Conservation (phyloP, 2,329 filamentous ascomycete species). For the Pseudogymnoascus sp. region DNA sequence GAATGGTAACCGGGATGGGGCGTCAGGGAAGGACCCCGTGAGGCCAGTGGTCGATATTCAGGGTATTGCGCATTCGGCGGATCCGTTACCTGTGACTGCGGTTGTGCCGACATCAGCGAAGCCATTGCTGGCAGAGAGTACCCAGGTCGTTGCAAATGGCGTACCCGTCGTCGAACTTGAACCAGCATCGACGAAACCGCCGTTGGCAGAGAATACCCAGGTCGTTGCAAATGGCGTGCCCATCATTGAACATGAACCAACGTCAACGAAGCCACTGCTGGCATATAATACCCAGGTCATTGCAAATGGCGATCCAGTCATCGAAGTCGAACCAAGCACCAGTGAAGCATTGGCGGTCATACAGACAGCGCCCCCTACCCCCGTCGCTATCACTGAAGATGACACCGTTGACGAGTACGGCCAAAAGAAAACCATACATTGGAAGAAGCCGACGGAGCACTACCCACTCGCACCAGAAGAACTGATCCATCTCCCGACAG, state of each 20-base stretch:
- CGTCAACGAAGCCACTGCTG: background rate
- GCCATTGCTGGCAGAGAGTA: background rate
- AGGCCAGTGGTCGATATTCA: background rate
- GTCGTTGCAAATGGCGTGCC: background rate
- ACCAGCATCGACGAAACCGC: background rate
- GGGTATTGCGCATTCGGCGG: background rate
- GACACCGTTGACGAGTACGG: slow-evolving; percentile 9
- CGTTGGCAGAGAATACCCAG: background rate
- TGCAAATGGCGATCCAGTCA: background rate
- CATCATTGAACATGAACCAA: background rate
- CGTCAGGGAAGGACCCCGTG: background rate
- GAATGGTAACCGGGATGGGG: background rate
- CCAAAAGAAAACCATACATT: slow-evolving; percentile 45
- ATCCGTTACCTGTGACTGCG: background rate
- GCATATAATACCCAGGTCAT: background rate
- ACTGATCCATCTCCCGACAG: slow-evolving; percentile 69
- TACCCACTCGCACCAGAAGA: slow-evolving; percentile 63
- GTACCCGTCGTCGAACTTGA: background rate
- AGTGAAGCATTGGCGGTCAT: background rate
- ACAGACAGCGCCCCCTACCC: background rate
- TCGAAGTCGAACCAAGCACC: background rate
- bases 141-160: background rate
- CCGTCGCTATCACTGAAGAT: slow-evolving; percentile 15
- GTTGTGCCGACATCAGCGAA: background rate
- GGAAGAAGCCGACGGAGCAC: slow-evolving; percentile 66